Conservation (phyloP, 2,329 filamentous ascomycete species). For the Teratosphaeria epicoccoides region DNA sequence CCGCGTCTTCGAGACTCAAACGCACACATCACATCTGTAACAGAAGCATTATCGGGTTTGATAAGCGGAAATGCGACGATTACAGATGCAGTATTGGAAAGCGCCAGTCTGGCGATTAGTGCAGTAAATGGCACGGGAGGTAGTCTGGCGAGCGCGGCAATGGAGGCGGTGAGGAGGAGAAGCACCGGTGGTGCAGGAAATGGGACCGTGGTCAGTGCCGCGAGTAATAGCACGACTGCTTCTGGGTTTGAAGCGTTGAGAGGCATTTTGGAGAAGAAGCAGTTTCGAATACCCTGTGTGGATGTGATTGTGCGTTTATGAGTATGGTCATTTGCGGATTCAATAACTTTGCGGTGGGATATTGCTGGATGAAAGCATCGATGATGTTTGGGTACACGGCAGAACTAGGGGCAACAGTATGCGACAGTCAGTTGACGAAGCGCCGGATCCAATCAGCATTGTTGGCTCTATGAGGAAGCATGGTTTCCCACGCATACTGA, state of each 20-base stretch:
- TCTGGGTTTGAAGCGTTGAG: conserved; percentile 79
- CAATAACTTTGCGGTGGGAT: neutral
- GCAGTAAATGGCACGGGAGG: conserved; percentile 59
- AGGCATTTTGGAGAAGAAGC: conserved; percentile 63
- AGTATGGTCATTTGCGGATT: conserved; percentile 1
- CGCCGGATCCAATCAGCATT: neutral
- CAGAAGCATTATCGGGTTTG: conserved; percentile 27
- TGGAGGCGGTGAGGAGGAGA: conserved; percentile 47
- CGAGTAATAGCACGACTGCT: conserved; percentile 29
- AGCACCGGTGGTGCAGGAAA: conserved; percentile 31
- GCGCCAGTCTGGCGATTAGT: conserved; percentile 40
- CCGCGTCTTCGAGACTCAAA: conserved; percentile 31
- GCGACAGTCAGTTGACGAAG: neutral
- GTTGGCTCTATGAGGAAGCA: too few relatives aligned
- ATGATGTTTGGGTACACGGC: neutral
- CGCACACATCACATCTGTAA: conserved; percentile 12
- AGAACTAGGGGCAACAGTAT: neutral
- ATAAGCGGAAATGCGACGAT: conserved; percentile 23
- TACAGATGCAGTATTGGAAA: conserved; percentile 51
- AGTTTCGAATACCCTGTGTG: conserved; percentile 86
- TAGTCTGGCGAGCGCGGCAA: conserved; percentile 55
- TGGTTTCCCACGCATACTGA: too few relatives aligned
- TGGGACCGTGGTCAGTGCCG: conserved; percentile 31
- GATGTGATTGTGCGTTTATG: conserved; percentile 59
- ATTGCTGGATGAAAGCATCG: neutral